A percentile compares a stretch with the other conserved stretches of the same genome.
Evolutionary conservation across 2,329 filamentous ascomycete species (phyloP).

Genomic region (Huntiella moniliformis): DNA sequence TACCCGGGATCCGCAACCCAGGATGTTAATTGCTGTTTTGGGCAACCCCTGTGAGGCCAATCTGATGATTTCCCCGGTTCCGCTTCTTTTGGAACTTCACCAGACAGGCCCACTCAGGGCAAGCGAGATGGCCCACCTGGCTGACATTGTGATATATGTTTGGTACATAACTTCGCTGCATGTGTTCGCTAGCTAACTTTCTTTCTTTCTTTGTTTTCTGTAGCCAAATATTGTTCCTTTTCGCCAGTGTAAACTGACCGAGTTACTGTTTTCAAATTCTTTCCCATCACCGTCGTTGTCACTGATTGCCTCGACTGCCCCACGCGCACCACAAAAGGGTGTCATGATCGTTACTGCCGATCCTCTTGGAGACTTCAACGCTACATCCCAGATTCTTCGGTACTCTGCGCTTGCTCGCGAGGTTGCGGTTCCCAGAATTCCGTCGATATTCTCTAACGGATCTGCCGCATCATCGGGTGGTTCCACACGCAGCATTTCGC

Average conservation of each 20-base stretch:
- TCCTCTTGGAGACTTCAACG: conserved; percentile 83
- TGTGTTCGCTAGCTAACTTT: not conserved
- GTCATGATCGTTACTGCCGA: conserved; percentile 96
- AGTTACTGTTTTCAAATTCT: conserved; percentile 73
- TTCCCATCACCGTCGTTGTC: conserved; percentile 47
- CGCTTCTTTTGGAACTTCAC: too few species aligned
- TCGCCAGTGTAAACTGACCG: conserved; percentile 69
- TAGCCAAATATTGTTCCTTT: conserved; percentile 59
- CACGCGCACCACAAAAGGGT: conserved; percentile 59
- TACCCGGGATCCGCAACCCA: too few species aligned
- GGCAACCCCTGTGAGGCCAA: not conserved
- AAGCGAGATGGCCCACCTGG: too few species aligned
- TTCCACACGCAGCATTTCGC: conserved; percentile 3
- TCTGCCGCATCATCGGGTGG: not conserved
- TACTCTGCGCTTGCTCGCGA: conserved; percentile 88
- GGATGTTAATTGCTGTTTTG: too few species aligned
- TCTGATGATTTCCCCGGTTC: not conserved
- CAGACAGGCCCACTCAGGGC: too few species aligned
- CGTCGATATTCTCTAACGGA: conserved; percentile 42
- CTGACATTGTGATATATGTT: too few species aligned
- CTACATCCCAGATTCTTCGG: conserved; percentile 84
- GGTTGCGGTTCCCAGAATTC: conserved; percentile 76
- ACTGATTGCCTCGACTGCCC: conserved; percentile 21
- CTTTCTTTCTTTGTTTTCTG: not conserved
- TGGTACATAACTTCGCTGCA: too few species aligned